Evolutionary conservation across 2,329 filamentous ascomycete species (phyloP).

Genomic region (Huntiella omanensis): DNA sequence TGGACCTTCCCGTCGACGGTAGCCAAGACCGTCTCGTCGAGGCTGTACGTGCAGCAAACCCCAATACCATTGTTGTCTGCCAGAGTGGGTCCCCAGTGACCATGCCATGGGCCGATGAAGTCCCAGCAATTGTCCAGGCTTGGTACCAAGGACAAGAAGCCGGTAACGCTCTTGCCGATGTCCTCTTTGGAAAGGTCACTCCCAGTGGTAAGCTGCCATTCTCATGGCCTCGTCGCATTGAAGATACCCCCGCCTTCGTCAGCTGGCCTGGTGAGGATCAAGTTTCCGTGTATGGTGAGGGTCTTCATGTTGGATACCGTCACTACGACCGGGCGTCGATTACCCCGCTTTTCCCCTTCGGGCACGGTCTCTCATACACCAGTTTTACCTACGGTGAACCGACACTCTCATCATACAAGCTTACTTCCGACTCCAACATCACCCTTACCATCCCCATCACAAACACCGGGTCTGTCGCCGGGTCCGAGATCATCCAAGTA

Average conservation of each 20-base stretch:
- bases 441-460: constrained; percentile 29
- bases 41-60: constrained; percentile 42
- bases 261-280: constrained; percentile 57
- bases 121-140: constrained; percentile 52
- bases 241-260: constrained; percentile 51
- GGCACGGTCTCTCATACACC: constrained; percentile 57
- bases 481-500: constrained; percentile 47
- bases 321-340: constrained; percentile 48
- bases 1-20: constrained; percentile 45
- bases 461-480: constrained; percentile 36
- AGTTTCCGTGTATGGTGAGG: constrained; percentile 52
- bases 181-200: constrained; percentile 43
- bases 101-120: constrained; percentile 49
- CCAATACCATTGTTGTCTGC: constrained; percentile 48
- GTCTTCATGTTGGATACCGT: constrained; percentile 53
- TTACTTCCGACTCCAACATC: constrained; percentile 22
- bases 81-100: constrained; percentile 50
- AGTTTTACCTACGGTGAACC: constrained; percentile 44
- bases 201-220: constrained; percentile 52
- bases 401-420: constrained; percentile 25
- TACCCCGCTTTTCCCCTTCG: constrained; percentile 49
- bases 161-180: constrained; percentile 49
- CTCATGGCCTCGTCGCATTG: constrained; percentile 44
- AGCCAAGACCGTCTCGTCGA: constrained; percentile 44
- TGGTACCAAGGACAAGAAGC: constrained; percentile 59